Conservation (phyloP, 2,329 filamentous ascomycete genomes). For the Diaporthe helianthi region DNA sequence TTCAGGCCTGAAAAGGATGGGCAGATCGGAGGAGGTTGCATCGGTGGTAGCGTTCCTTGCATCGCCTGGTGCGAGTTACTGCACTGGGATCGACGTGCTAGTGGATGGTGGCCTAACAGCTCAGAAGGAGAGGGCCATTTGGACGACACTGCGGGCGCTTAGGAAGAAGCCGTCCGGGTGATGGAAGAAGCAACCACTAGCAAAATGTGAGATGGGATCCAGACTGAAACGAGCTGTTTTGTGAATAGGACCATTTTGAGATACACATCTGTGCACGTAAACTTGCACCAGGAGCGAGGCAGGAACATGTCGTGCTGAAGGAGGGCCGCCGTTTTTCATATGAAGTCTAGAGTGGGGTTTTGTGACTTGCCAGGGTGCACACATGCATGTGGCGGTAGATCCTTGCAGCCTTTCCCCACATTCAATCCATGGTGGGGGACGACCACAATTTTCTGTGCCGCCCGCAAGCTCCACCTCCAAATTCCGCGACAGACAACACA, state of each 20-base stretch:
- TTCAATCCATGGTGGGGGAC: conserved; percentile 23
- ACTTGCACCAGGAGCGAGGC: no score
- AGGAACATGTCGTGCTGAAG: neutral
- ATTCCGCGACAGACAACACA: neutral
- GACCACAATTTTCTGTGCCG: conserved; percentile 29
- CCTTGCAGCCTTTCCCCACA: conserved; percentile 19
- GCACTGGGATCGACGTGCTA: conserved; percentile 9
- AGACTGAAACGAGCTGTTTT: neutral
- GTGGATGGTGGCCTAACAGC: conserved; percentile 14
- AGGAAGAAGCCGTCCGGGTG: neutral
- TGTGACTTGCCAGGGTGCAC: neutral
- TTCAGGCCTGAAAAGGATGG: conserved; percentile 5
- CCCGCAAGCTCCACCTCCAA: conserved; percentile 15
- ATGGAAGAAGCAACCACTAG: neutral
- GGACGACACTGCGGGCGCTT: neutral
- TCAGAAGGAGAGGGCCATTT: neutral
- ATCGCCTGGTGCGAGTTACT: conserved; percentile 22
- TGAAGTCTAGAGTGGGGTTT: conserved; percentile 9
- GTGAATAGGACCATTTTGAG: neutral
- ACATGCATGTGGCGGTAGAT: neutral
- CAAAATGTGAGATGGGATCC: neutral
- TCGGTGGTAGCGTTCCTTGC: conserved; percentile 20
- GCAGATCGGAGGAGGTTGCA: conserved; percentile 15
- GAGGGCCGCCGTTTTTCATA: neutral
- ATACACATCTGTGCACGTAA: no score